phyloP scores from a whole-genome alignment of 306 rosid genomes.

The Dalbergia oliveri region DNA sequence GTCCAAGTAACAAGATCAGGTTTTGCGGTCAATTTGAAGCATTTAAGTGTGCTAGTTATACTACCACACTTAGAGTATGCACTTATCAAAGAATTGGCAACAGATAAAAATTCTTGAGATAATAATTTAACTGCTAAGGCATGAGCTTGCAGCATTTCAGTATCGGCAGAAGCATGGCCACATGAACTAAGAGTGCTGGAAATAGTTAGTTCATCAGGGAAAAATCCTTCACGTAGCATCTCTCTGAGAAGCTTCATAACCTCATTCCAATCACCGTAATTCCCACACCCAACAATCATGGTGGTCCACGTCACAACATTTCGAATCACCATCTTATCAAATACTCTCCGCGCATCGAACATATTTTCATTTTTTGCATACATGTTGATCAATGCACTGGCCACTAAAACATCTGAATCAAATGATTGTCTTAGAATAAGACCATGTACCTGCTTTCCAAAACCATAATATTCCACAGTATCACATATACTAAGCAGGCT shows the following conservation, averaged over 20 bases:
- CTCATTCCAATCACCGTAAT: slow-evolving; percentile 58
- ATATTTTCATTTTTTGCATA: slow-evolving; percentile 62
- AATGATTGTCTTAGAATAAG: slow-evolving; percentile 56
- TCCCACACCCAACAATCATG: slow-evolving; percentile 73
- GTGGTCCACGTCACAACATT: slow-evolving; percentile 81
- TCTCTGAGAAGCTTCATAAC: slow-evolving; percentile 64
- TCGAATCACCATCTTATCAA: slow-evolving; percentile 54
- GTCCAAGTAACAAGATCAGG: slow-evolving; percentile 83
- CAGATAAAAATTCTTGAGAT: slow-evolving; percentile 62
- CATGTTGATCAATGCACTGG: slow-evolving; percentile 69
- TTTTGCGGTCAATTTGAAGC: slow-evolving; percentile 59
- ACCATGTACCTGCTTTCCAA: slow-evolving; percentile 68
- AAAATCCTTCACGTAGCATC: slow-evolving; percentile 61
- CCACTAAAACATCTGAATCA: slow-evolving; percentile 74
- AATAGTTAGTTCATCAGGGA: slow-evolving; percentile 71
- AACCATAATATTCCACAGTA: slow-evolving; percentile 45
- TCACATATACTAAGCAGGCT: slow-evolving; percentile 60
- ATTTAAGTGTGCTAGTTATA: slow-evolving; percentile 56
- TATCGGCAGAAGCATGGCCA: slow-evolving; percentile 57
- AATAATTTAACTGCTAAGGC: slow-evolving; percentile 62
- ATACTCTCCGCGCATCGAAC: slow-evolving; percentile 55
- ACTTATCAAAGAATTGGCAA: slow-evolving; percentile 62
- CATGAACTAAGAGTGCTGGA: slow-evolving; percentile 75
- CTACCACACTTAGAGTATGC: slow-evolving; percentile 85
- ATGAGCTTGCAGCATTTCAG: slow-evolving; percentile 66